Percentiles rank a stretch among this genome's conserved stretches.
Conservation (phyloP, 108 stramenopile species). For the Nitzschia sp. region DNA sequence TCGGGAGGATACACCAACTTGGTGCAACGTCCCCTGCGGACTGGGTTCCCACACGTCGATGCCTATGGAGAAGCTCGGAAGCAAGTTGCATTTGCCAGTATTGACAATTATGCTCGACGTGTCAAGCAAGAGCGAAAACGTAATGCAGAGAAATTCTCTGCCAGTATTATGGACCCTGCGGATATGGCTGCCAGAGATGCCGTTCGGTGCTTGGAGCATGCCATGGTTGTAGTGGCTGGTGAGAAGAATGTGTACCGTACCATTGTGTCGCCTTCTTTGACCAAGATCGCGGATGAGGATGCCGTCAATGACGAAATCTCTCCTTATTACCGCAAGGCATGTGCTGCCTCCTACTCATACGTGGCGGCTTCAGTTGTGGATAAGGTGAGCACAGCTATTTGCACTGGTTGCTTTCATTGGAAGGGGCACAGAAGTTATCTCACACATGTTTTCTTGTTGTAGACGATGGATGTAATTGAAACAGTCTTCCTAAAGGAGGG, state of each 20-base stretch:
- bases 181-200: conserved; percentile 80
- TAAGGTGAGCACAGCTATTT: conserved; percentile 29
- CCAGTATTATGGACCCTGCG: conserved; percentile 44
- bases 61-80: conserved; percentile 82
- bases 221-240: conserved; percentile 78
- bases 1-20: conserved; percentile 66
- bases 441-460: not conserved
- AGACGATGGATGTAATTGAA: conserved; percentile 79
- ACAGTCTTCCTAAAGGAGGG: conserved; percentile 82
- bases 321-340: conserved; percentile 64
- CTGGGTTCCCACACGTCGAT: conserved; percentile 82
- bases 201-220: conserved; percentile 83
- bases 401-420: too few relatives aligned
- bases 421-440: too few relatives aligned
- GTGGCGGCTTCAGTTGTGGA: conserved; percentile 71
- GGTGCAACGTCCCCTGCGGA: conserved; percentile 42
- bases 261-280: conserved; percentile 61
- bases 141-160: conserved; percentile 39
- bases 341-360: conserved; percentile 67
- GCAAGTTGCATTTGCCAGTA: conserved; percentile 54
- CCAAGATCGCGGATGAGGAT: conserved; percentile 44
- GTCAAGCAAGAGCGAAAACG: conserved; percentile 69
- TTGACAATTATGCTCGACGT: conserved; percentile 72
- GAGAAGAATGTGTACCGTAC: conserved; percentile 74
- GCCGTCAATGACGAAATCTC: conserved; percentile 51